Base-by-base conservation (phyloP, 768 basidiomycete genomes). In the Mycena amicta region DNA sequence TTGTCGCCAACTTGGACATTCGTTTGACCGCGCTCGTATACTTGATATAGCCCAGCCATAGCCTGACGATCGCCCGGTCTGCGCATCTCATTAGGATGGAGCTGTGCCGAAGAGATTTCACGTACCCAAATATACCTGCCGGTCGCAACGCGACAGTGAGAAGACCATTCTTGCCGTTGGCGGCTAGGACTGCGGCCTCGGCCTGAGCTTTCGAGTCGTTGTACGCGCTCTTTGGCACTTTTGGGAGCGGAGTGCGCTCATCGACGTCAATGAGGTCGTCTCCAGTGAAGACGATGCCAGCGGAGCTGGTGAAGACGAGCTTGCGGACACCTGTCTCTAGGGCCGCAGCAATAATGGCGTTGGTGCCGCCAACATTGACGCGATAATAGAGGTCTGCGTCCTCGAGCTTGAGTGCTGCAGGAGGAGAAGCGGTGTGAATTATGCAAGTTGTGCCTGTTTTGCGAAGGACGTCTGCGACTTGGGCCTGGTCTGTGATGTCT, bases 1-100 rank as follows among this genome's bases (percentile, higher is more conserved):
- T 98, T 97, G 75, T 90, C 80, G 33, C 97, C 97, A 63, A 99
- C 87, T 73, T 98, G 95, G 80, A 93, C 91, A 64, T 92, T 87
- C 0, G 93, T 94, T 71, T 97, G 90, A 18, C 86, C 85, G 43
- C 85, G 82, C 67, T 89, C 80, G 71, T 92, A 89, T 3, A 89
- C 94, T 57, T 88, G 76, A 70, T 85, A 87, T 31, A 96, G 76
- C n/a, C 91, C 92, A 1, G 81, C 74, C 74, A 95, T 86, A 62
- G 85, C 80, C 71, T 97, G 95, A 11, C 92, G 85, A 67, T 98
- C 97, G 4, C 96, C 95, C 4, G 95, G 94, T 4, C 93, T 95
- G 66, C 50, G 50, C 43, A 37, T 57, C 53, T 49, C 27, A 16
- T 46, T 56, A 37, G 55, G 56, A 41, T 33, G 56, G 27, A 25